Percentiles rank a stretch among this genome's conserved stretches.
phyloP scores from a whole-genome alignment of 148 eudicot species.

The Salicornia ramosissima region DNA sequence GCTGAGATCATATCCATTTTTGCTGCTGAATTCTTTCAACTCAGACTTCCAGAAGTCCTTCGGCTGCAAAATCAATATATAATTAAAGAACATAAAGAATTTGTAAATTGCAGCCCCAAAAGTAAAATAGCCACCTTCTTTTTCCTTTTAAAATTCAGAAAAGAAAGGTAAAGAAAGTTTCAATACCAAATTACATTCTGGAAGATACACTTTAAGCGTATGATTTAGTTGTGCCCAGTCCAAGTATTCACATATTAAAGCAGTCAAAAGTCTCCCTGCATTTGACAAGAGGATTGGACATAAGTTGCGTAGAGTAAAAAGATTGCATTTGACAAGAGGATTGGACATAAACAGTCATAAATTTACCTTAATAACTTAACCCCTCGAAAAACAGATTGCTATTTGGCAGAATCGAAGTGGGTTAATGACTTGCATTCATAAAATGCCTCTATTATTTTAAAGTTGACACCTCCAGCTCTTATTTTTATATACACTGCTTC shows the following conservation, averaged over 20 bases:
- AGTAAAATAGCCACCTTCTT: background rate
- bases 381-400: background rate
- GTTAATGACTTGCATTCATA: background rate
- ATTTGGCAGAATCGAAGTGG: background rate
- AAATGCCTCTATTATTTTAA: background rate
- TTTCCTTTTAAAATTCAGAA: background rate
- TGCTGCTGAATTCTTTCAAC: slow-evolving; percentile 86
- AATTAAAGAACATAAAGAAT: slow-evolving; percentile 10
- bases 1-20: slow-evolving; percentile 81
- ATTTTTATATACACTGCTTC: background rate
- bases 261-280: slow-evolving; percentile 89
- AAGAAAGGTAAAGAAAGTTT: background rate
- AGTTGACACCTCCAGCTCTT: background rate
- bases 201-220: slow-evolving; percentile 81
- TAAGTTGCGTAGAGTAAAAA: background rate
- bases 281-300: slow-evolving; percentile 15
- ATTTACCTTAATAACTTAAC: background rate
- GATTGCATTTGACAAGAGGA: too few relatives aligned
- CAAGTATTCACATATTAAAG: slow-evolving; percentile 88
- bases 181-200: slow-evolving; percentile 89
- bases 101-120: background rate
- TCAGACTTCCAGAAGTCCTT: slow-evolving; percentile 92
- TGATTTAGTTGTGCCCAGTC: slow-evolving; percentile 95
- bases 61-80: slow-evolving; percentile 43
- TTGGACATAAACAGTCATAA: too few relatives aligned